Base-by-base conservation (phyloP, 2,329 filamentous ascomycete species). In the Fusarium sacchari region DNA sequence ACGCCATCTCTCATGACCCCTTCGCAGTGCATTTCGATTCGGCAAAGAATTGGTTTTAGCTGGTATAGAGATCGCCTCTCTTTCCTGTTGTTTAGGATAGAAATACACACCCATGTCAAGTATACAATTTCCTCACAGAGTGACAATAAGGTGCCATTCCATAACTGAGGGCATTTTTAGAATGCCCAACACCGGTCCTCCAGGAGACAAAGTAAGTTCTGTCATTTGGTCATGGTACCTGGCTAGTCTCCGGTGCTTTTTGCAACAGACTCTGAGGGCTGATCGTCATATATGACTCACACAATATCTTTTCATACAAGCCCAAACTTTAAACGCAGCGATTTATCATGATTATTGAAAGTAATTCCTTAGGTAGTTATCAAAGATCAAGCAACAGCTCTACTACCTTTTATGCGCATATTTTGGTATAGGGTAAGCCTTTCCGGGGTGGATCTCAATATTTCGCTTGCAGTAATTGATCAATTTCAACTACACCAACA, bases 31-130 rank as follows among this genome's bases (percentile, higher is more conserved):
- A 64, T 58, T 70, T 72, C 62, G 69, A 56, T 70, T 68, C 65
- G 65, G 69, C 66, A 65, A 55, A 72, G 66, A 73, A 69, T 60
- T 78, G 61, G 62, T 65, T 77, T 67, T 46, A 60, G 64, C 67
- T 74, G 64, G 67, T 66, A 69, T 78, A 78, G 76, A 78, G 66
- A 76, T 76, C 70, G 65, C 72, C 75, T 72, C 76, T 75, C 71
- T 69, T 50, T 52, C 60, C 47, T 65, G 30, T 73, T 62, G 62
- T 49, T 65, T 52, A 72, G 67, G 69, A 74, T 76, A 76, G 65
- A 77, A 71, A 78, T 72, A 74, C 67, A 75, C 68, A 72, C 68
- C 69, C 62, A 60, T 42, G 59, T 71, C 37, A 60, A 59, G 50
- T n/a, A 47, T n/a, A 49, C 22, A 12, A 6, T 20, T 28, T 30